A percentile compares a stretch with the other conserved stretches of the same genome.
Evolutionary conservation across 163 green algal genomes (phyloP).

Genomic region (Chlorella variabilis): DNA sequence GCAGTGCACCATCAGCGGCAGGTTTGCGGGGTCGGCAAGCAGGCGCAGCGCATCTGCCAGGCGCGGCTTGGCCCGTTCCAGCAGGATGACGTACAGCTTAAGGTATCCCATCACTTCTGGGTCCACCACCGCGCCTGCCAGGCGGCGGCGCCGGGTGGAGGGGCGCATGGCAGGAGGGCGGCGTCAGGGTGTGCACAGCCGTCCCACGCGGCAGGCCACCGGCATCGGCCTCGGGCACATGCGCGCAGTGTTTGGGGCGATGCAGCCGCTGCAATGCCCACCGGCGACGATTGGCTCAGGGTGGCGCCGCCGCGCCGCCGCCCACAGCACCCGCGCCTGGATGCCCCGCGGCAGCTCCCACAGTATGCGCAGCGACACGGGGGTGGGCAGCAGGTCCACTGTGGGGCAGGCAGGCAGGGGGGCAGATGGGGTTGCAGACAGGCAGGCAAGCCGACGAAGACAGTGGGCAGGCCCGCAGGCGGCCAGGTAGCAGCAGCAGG

Average conservation of each 20-base stretch:
- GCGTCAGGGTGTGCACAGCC: too few species aligned
- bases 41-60: slow-evolving; percentile 53
- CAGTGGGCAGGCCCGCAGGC: background rate
- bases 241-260: too few species aligned
- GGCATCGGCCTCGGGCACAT: too few species aligned
- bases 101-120: slow-evolving; percentile 54
- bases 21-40: slow-evolving; percentile 42
- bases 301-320: slow-evolving; percentile 2
- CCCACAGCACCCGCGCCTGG: slow-evolving; percentile 42
- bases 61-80: slow-evolving; percentile 19
- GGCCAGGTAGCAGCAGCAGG: background rate
- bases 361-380: slow-evolving; percentile 44
- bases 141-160: too few species aligned
- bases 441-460: too few species aligned
- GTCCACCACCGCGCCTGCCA: slow-evolving; percentile 54
- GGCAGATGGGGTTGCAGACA: background rate
- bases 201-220: too few species aligned
- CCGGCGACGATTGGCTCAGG: slow-evolving; percentile 45
- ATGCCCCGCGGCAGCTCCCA: slow-evolving; percentile 36
- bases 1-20: slow-evolving; percentile 69
- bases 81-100: slow-evolving; percentile 56
- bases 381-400: slow-evolving; percentile 52
- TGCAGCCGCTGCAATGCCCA: too few species aligned
- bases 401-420: background rate
- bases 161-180: background rate